Evolutionary conservation across 176 grass and related monocot genomes (phyloP), one percentile per base, ranked within the genome.

Genomic region (Ampelocalamus luodianensis): DNA sequence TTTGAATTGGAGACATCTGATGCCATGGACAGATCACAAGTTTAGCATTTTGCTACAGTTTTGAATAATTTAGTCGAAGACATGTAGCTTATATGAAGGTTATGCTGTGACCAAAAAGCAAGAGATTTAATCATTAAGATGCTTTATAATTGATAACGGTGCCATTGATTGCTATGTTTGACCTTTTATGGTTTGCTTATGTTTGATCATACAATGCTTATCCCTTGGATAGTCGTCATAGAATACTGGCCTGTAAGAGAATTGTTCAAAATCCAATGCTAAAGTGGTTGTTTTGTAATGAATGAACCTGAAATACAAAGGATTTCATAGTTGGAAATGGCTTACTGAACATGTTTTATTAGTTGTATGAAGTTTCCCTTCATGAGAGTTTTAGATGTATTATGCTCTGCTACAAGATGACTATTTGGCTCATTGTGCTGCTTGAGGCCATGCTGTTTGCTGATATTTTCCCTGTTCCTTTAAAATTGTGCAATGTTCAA

Each of bases 161-260:
- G n/a, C 9, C 6, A 22, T 53, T 44, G 34, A n/a, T 23, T 71
- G 50, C 23, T 56, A 17, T 74, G 39, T 64, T 44, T 72, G 58
- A 65, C 29, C 29, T 29, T 29, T 29, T 29, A 29, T 29, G 29
- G 29, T 29, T 29, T 29, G 29, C 29, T 29, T 56, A 17, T 74
- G 39, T 64, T 44, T 72, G 58, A 65, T 71, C 24, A 13, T 61
- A 3, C 14, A 11, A 34, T 81, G 11, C 2, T 74, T 65, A 80
- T 65, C 34, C 32, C 54, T 54, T 86, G 6, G 49, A 73, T 86
- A 71, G 56, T 9, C 34, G 40, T 10, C 56, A 59, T 79, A 79
- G 29, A 78, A 23, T 80, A 66, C 62, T 2, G 13, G 13, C 64
- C 16, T 68, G 10, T 48, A 63, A 83, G 27, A 48, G 34, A 11